Conservation (phyloP, 1,139 yeast species). For the Geotrichum macrosporum region DNA sequence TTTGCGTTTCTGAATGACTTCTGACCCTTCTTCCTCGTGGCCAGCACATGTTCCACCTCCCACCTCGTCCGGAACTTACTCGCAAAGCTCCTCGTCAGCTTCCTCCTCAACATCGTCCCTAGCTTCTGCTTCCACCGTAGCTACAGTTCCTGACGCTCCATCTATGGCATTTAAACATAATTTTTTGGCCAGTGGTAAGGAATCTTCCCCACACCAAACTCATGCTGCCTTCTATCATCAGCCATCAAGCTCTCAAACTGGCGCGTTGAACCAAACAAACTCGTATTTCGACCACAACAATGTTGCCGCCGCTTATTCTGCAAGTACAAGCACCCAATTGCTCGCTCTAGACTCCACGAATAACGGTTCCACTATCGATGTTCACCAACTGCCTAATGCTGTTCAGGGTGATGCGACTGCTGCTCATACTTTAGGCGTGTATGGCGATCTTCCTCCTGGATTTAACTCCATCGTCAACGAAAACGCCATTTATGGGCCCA, state of each 20-base stretch:
- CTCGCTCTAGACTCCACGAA: not conserved
- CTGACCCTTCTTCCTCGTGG: not conserved
- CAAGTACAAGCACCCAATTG: not conserved
- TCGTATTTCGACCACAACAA: not conserved
- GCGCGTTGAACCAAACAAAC: not conserved
- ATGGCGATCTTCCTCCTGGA: conserved; percentile 5
- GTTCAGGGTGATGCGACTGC: not conserved
- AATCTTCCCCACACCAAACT: not conserved
- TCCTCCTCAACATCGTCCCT: not conserved
- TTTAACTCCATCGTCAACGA: conserved; percentile 9
- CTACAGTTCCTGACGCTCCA: not conserved
- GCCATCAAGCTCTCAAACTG: not conserved
- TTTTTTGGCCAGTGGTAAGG: not conserved
- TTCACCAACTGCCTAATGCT: not conserved
- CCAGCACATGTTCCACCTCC: not conserved
- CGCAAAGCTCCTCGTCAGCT: not conserved
- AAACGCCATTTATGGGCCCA: not conserved
- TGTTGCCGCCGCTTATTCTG: not conserved
- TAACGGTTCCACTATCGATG: not conserved
- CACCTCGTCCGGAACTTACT: not conserved
- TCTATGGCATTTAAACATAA: not conserved
- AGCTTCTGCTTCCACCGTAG: not conserved
- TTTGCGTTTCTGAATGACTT: not conserved
- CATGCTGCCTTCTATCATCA: not conserved
- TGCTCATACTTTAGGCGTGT: not conserved